Evolutionary conservation across 2,329 filamentous ascomycete genomes (phyloP), one percentile per base, ranked within the genome.

Genomic region (Tolypocladium paradoxum): DNA sequence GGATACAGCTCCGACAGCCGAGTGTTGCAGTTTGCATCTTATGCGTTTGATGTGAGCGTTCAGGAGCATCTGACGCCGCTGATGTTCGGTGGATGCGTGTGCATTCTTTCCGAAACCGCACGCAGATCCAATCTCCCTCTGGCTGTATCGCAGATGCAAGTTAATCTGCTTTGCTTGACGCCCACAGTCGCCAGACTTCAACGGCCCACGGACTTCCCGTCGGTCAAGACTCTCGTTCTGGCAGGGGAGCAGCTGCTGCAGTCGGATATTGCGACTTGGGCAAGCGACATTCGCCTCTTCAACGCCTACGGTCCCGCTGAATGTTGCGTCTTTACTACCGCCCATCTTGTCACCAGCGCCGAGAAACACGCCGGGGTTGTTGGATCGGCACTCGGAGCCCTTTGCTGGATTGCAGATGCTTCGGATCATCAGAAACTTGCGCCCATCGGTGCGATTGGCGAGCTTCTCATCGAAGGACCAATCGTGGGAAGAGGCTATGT

Each of bases 11-110:
- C 63, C 5, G 63, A 67, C n/a, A 72, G 71, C 2, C 68, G 72
- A 12, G 70, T 73, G 5, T 68, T 76, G 29, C 72, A 76, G 54
- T 76, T 76, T 51, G 71, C 72, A 2, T 74, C 75, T 1, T 78
- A 79, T 55, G 76, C 76, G 2, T 80, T 79, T 50, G 77, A 81
- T 49, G 75, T 77, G 45, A 76, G 75, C 48, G 73, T 79, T 6
- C n/a, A 72, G 74, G 53, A 76, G 76, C 55, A 78, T 79, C 64
- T 72, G 77, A 18, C 77, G 73, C 53, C 77, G 0, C 69, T 80
- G 6, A 68, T 73, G 24, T 65, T 68, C 3, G 77, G 77, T 18
- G 77, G 75, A 5, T 77, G 75, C 50, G 68, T 79, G 2, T 79
- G 76, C 55, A 76, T 81, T 14, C 76, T 78, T 0, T 78, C 76